A percentile compares a stretch with the other conserved stretches of the same genome.
Conservation (phyloP, 2,329 filamentous ascomycete genomes). For the Trichoderma atroviride region DNA sequence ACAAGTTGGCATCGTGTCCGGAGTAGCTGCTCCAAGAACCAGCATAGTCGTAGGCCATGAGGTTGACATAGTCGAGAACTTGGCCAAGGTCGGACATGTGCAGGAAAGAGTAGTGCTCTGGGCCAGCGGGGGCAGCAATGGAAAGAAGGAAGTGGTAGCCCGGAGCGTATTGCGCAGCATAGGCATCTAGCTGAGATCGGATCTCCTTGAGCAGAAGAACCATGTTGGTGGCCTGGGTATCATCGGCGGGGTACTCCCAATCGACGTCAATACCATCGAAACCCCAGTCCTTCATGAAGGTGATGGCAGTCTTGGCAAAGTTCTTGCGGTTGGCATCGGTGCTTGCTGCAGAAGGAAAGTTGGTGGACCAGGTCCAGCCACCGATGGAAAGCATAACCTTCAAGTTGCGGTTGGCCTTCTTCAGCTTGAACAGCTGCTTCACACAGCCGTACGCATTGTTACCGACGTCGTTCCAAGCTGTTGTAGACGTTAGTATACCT, state of each 20-base stretch:
- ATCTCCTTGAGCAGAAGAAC: constrained; percentile 49
- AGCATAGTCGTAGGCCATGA: constrained; percentile 80
- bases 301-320: constrained; percentile 72
- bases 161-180: constrained; percentile 47
- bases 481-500: constrained; percentile 13
- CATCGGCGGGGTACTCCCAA: constrained; percentile 45
- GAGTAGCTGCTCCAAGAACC: constrained; percentile 68
- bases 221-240: constrained; percentile 48
- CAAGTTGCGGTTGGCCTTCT: constrained; percentile 74
- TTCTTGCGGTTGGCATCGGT: constrained; percentile 61
- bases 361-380: constrained; percentile 80
- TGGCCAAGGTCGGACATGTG: constrained; percentile 51
- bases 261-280: constrained; percentile 54
- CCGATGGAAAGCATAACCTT: constrained; percentile 82
- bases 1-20: constrained; percentile 75
- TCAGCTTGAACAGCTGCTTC: constrained; percentile 78
- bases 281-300: constrained; percentile 73
- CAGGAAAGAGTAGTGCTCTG: constrained; percentile 52
- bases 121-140: constrained; percentile 55
- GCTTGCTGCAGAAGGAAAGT: constrained; percentile 70
- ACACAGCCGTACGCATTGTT: constrained; percentile 79
- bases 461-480: constrained; percentile 62
- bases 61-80: constrained; percentile 59
- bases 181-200: constrained; percentile 52
- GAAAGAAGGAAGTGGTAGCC: constrained; percentile 58